Evolutionary conservation across 352 stramenopile species (phyloP), one percentile per base, ranked within the genome.

Genomic region (Phytopythium kandeliae): DNA sequence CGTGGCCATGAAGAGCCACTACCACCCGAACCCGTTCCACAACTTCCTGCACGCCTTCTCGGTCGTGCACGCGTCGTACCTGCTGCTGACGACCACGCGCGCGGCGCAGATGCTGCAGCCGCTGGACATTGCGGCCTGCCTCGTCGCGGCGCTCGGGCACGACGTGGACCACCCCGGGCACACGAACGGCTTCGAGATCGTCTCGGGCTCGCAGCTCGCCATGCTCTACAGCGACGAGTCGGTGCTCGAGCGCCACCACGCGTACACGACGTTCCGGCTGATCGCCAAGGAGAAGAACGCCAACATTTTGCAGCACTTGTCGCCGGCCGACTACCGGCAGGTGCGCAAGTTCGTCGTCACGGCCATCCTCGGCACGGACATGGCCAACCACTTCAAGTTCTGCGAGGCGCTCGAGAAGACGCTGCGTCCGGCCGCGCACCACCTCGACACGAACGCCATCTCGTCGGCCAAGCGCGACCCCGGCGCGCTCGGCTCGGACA

Each of bases 121-220:
- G 19, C 65, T 95, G 46, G 88, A 97, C 53, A 85, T 96, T 25
- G 81, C 90, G 25, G 82, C 71, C 2, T 88, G 85, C 49, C 52
- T 97, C 16, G 71, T 96, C 36, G 89, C 89, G 17, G 80, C 87
- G 8, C 75, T 95, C 6, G 95, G 88, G 15, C 89, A 97, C 53
- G 89, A 97, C 65, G 77, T 97, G 2, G 89, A 96, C 54, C 89
- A 97, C 40, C 88, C 86, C 10, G 89, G 89, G 0, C 82, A 96
- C 58, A 95, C 85, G 16, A 96, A 97, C 51, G 72, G 75, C 24
- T 97, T 92, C 58, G 89, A 97, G 55, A 78, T 95, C 34, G 73
- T 89, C 35, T 84, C 79, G 1, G 57, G 71, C 9, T 92, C 78
- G 9, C 69, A 86, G 22, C 57, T 97, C 21, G 88, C 89, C 3